These are phyloP conservation scores for Colletotrichum eremochloae DNA, from an alignment of 2,329 filamentous ascomycete species.

Conservation along the genomic window DNA sequence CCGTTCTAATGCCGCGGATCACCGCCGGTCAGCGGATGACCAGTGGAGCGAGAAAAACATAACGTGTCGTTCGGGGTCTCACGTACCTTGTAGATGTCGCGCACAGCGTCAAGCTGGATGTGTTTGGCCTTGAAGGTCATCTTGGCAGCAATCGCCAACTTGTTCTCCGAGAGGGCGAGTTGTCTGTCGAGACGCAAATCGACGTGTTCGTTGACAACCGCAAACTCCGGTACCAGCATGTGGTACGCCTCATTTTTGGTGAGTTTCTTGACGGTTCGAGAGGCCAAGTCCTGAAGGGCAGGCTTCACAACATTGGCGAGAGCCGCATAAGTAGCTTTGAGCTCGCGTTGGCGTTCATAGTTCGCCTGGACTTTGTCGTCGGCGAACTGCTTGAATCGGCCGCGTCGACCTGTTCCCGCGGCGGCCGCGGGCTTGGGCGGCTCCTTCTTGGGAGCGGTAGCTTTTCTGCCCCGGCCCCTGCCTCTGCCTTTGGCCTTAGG, in stretches of 20 bases:
- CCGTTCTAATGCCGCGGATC: conserved; percentile 50
- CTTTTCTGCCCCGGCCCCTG: conserved; percentile 42
- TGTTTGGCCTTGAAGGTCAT: conserved; percentile 55
- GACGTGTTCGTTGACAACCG: conserved; percentile 65
- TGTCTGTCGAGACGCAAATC: conserved; percentile 50
- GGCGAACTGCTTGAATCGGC: conserved; percentile 69
- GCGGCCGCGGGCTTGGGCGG: conserved; percentile 53
- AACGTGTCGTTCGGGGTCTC: conserved; percentile 34
- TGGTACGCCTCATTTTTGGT: conserved; percentile 66
- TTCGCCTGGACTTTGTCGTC: conserved; percentile 68
- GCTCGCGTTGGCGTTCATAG: conserved; percentile 74
- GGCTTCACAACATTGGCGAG: conserved; percentile 74
- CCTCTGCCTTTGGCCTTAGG: conserved; percentile 45
- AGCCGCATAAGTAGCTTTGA: conserved; percentile 74
- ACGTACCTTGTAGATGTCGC: conserved; percentile 57
- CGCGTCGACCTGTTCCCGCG: conserved; percentile 57
- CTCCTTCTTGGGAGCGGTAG: conserved; percentile 41
- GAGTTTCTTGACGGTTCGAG: conserved; percentile 69
- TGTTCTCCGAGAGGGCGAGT: conserved; percentile 49
- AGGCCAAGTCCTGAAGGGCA: conserved; percentile 74
- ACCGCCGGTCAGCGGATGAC: conserved; percentile 32
- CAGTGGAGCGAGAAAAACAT: conserved; percentile 39
- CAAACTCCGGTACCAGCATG: conserved; percentile 67
- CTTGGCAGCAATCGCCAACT: conserved; percentile 46
- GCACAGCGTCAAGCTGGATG: conserved; percentile 51